Percentiles rank a stretch among this genome's conserved stretches.
phyloP scores from a whole-genome alignment of 2,329 filamentous ascomycete genomes.

The Fusarium sublunatum region DNA sequence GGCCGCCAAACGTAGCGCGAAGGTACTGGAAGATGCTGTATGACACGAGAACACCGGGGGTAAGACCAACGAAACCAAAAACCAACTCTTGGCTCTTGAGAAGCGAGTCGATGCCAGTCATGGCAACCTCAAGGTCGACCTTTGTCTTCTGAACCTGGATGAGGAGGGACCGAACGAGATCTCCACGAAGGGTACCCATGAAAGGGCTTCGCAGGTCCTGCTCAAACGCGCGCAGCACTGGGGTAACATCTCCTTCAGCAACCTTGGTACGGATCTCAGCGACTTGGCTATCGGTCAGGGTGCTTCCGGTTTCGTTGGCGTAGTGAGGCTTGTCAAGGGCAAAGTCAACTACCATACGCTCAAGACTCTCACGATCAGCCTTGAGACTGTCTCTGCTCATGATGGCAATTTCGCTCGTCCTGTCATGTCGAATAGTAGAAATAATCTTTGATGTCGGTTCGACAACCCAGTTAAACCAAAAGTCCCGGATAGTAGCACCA shows the following conservation, averaged over 20 bases:
- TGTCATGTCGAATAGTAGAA: slow-evolving; percentile 91
- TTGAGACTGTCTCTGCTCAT: slow-evolving; percentile 94
- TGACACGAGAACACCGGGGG: slow-evolving; percentile 89
- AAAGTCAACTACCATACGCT: slow-evolving; percentile 99
- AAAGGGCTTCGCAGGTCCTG: slow-evolving; percentile 86
- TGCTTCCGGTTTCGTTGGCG: slow-evolving; percentile 56
- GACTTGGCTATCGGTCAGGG: slow-evolving; percentile 76
- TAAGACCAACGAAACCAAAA: slow-evolving; percentile 96
- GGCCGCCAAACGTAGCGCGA: slow-evolving; percentile 73
- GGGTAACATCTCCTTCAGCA: slow-evolving; percentile 90
- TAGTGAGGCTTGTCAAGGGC: slow-evolving; percentile 81
- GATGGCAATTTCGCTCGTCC: slow-evolving; percentile 92
- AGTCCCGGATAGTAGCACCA: slow-evolving; percentile 83
- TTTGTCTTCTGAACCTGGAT: slow-evolving; percentile 99
- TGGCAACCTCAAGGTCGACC: slow-evolving; percentile 95
- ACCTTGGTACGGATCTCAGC: slow-evolving; percentile 81
- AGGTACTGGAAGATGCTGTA: slow-evolving; percentile 81
- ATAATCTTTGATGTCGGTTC: slow-evolving; percentile 86
- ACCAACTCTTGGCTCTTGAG: slow-evolving; percentile 97
- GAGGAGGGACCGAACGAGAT: slow-evolving; percentile 87
- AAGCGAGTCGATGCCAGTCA: slow-evolving; percentile 93
- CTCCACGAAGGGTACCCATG: slow-evolving; percentile 83
- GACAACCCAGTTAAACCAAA: slow-evolving; percentile 96
- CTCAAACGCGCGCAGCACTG: slow-evolving; percentile 91
- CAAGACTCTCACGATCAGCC: slow-evolving; percentile 89